Conservation (phyloP, 129 eudicot genomes). For the Arctium minus region DNA sequence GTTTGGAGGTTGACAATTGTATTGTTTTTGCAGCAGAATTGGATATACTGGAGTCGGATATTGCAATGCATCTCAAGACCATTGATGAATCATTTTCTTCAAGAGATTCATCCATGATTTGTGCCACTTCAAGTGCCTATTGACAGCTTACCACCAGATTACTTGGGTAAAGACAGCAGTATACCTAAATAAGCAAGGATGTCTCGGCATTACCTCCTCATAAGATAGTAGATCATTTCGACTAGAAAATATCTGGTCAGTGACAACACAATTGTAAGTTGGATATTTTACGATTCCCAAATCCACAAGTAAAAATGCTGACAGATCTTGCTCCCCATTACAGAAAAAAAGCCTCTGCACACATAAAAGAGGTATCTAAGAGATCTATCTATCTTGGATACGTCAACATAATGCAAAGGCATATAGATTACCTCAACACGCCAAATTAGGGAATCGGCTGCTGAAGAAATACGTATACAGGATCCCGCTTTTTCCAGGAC, state of each 20-base stretch:
- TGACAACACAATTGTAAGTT: slow-evolving; percentile 62
- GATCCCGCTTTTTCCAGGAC: slow-evolving; percentile 50
- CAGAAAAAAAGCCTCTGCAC: slow-evolving; percentile 91
- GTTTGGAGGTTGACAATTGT: slow-evolving; percentile 26
- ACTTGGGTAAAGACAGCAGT: slow-evolving; percentile 21
- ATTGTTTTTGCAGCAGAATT: slow-evolving; percentile 17
- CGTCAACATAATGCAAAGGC: background rate
- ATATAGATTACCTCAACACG: slow-evolving; percentile 70
- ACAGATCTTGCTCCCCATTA: slow-evolving; percentile 88
- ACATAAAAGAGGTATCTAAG: slow-evolving; percentile 13
- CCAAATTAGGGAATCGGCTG: slow-evolving; percentile 74
- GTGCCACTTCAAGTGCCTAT: slow-evolving; percentile 97
- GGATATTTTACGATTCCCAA: slow-evolving; percentile 88
- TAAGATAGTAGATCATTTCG: slow-evolving; percentile 72
- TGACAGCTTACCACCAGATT: slow-evolving; percentile 1
- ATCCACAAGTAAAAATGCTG: slow-evolving; percentile 86
- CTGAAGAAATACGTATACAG: slow-evolving; percentile 58
- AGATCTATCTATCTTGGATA: background rate
- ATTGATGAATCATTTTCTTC: slow-evolving; percentile 53
- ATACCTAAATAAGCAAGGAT: background rate
- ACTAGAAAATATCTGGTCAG: slow-evolving; percentile 54
- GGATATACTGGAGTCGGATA: slow-evolving; percentile 56
- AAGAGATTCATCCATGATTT: slow-evolving; percentile 85
- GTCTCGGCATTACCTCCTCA: slow-evolving; percentile 64
- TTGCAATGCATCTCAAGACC: slow-evolving; percentile 68